A percentile compares a stretch with the other conserved stretches of the same genome.
phyloP scores from a whole-genome alignment of 164 flowering plant species.

The Dillenia suffruticosa region DNA sequence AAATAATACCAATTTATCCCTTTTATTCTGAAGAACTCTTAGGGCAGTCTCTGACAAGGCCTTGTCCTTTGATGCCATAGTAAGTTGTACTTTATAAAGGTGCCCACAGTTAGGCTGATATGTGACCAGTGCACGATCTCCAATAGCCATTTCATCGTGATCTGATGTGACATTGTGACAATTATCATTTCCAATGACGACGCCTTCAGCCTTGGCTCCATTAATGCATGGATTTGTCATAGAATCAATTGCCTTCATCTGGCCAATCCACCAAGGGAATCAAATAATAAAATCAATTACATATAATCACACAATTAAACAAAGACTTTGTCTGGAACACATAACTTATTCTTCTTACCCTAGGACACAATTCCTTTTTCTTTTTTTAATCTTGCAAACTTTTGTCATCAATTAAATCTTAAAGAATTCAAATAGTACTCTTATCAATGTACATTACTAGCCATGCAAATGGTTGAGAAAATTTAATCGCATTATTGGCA shows the following conservation, averaged over 20 bases:
- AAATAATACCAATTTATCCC: constrained; percentile 47
- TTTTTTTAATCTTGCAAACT: no score
- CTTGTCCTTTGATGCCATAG: constrained; percentile 26
- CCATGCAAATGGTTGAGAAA: no score
- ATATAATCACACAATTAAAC: background rate
- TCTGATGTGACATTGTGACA: constrained; percentile 6
- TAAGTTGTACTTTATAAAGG: constrained; percentile 20
- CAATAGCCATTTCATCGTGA: constrained; percentile 10
- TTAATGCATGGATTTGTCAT: constrained; percentile 6
- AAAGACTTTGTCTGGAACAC: background rate
- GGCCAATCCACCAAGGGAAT: constrained; percentile 6
- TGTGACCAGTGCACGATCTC: constrained; percentile 10
- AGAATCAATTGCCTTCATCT: constrained; percentile 20
- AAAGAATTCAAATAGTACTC: no score
- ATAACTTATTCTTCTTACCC: background rate
- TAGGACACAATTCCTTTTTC: no score
- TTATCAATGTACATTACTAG: no score
- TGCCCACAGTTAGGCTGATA: constrained; percentile 9
- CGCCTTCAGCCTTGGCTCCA: constrained; percentile 13
- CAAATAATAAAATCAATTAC: background rate
- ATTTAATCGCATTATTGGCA: no score
- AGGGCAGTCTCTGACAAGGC: constrained; percentile 38
- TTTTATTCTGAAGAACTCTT: constrained; percentile 34
- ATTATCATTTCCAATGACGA: constrained; percentile 9
- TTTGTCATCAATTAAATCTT: no score